These are phyloP conservation scores for Agapanthus africanus DNA, from an alignment of 106 monocot genomes.

Conservation along the genomic window DNA sequence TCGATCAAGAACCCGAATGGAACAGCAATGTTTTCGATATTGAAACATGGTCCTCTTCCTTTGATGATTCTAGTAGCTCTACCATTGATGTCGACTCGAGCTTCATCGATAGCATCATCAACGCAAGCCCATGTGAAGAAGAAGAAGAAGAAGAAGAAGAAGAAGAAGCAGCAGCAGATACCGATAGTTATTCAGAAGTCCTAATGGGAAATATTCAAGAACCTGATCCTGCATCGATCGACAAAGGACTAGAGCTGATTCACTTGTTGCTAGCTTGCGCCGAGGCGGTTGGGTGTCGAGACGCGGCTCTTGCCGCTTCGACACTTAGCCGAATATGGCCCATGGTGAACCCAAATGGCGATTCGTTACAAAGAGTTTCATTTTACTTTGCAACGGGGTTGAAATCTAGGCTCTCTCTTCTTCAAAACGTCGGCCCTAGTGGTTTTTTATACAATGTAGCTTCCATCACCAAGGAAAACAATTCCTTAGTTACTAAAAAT, in stretches of 20 bases:
- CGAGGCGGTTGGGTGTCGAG: slow-evolving; percentile 9
- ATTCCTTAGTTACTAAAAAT: neutral
- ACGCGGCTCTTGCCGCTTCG: slow-evolving; percentile 5
- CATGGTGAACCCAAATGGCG: neutral
- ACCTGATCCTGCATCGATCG: neutral
- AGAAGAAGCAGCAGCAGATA: neutral
- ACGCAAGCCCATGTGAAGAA: slow-evolving; percentile 5
- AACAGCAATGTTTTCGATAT: neutral
- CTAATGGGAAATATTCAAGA: neutral
- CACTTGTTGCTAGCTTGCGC: slow-evolving; percentile 10
- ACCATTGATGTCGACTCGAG: neutral
- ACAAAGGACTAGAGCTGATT: slow-evolving; percentile 11
- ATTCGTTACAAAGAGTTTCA: slow-evolving; percentile 10
- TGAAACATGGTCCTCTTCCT: slow-evolving; percentile 6
- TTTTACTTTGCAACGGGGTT: slow-evolving; percentile 8
- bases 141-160: neutral
- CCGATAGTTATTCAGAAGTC: neutral
- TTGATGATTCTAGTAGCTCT: neutral
- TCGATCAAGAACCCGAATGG: slow-evolving; percentile 6
- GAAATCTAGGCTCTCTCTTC: slow-evolving; percentile 10
- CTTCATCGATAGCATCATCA: slow-evolving; percentile 15
- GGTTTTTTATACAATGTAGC: neutral
- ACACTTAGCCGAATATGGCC: slow-evolving; percentile 8
- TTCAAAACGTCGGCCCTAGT: slow-evolving; percentile 8
- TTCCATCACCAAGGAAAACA: neutral